These are phyloP conservation scores for Fusarium compactum DNA, from an alignment of 2,329 filamentous ascomycete genomes.

Conservation along the genomic window DNA sequence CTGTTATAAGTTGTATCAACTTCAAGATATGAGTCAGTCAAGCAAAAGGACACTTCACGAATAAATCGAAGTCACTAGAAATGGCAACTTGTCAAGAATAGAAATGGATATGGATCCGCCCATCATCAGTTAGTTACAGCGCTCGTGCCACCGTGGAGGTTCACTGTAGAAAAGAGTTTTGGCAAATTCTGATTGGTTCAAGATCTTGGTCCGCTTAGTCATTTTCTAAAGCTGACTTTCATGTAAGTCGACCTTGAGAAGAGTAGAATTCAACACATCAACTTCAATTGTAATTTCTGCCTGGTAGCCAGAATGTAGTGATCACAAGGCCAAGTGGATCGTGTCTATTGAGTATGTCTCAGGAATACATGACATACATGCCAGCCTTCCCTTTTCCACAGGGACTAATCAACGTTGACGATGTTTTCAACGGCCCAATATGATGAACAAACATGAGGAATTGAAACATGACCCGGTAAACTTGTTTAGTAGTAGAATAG, in stretches of 20 bases:
- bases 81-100: conserved; percentile 46
- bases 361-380: not conserved
- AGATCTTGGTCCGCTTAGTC: conserved; percentile 26
- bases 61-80: conserved; percentile 48
- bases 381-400: conserved; percentile 26
- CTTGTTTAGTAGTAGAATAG: not conserved
- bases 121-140: not conserved
- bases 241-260: conserved; percentile 23
- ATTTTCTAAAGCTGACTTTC: conserved; percentile 6
- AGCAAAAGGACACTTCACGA: conserved; percentile 46
- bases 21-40: conserved; percentile 41
- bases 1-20: conserved; percentile 7
- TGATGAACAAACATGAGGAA: conserved; percentile 13
- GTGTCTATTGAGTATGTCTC: conserved; percentile 35
- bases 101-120: not conserved
- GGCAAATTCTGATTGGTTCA: conserved; percentile 42
- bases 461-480: conserved; percentile 17
- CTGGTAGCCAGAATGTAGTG: not conserved
- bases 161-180: conserved; percentile 31
- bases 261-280: not conserved
- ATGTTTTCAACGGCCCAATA: conserved; percentile 14
- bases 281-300: not conserved
- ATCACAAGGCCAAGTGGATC: not conserved
- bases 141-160: conserved; percentile 11
- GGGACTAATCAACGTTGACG: conserved; percentile 12